These are phyloP conservation scores for Hyaloscypha hepaticicola DNA, from an alignment of 495 filamentous ascomycete species.

Conservation along the genomic window DNA sequence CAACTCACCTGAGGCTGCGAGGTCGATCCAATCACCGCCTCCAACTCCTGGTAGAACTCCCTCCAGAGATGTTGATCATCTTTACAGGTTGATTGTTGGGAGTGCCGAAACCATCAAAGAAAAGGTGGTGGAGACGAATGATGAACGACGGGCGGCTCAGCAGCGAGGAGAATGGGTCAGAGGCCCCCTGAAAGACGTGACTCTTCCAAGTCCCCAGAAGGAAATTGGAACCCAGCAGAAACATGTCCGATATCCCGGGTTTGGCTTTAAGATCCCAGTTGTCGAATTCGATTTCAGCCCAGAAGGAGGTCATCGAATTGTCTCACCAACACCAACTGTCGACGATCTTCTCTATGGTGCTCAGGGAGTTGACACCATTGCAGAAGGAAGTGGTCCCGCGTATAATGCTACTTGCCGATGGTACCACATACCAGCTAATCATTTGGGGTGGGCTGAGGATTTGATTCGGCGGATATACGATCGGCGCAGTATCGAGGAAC, in stretches of 20 bases:
- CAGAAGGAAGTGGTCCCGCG: not conserved
- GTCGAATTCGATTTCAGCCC: conserved; percentile 9
- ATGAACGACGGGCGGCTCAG: not conserved
- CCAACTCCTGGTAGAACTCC: not conserved
- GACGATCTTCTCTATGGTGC: conserved; percentile 12
- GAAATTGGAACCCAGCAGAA: not conserved
- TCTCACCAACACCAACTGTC: conserved; percentile 6
- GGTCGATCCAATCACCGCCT: not conserved
- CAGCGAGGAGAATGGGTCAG: conserved; percentile 14
- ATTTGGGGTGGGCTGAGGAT: conserved; percentile 12
- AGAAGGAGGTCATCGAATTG: conserved; percentile 8
- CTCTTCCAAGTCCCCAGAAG: conserved; percentile 1
- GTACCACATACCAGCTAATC: conserved; percentile 14
- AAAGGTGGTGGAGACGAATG: conserved; percentile 1
- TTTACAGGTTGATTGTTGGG: not conserved
- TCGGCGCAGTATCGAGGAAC: conserved; percentile 2
- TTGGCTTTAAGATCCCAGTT: conserved; percentile 10
- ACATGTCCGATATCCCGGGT: conserved; percentile 6
- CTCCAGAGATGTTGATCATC: conserved; percentile 1
- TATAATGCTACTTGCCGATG: not conserved
- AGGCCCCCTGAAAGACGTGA: not conserved
- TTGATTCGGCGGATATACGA: conserved; percentile 15
- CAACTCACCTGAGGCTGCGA: not conserved
- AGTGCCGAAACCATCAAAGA: conserved; percentile 3
- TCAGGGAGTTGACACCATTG: not conserved